Evolutionary conservation across 805 yeast genomes (phyloP), one percentile per base, ranked within the genome.

Genomic region (Metschnikowia picachoensis): DNA sequence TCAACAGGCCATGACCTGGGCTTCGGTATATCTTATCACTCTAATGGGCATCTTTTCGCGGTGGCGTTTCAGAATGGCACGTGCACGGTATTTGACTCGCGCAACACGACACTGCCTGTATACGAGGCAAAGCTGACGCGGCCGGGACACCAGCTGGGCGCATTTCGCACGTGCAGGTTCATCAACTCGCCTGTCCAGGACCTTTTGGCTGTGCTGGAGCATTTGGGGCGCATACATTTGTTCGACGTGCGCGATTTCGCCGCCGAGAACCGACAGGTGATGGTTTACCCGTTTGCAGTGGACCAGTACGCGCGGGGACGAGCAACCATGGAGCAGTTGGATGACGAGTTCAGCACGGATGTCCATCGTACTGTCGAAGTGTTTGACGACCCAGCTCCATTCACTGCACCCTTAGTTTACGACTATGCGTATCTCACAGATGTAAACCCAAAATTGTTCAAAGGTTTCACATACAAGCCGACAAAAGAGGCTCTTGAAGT

Each of bases 51-150:
- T 43, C 74, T 81, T 51, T 85, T 91, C 60, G 82, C 94, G 1
- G 81, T 87, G 0, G 83, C 90, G 20, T 89, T 89, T 62, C 96
- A 91, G 65, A 90, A 87, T 60, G 98, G 98, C 7, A 68, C 79
- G 16, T 82, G 92, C 49, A 71, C 82, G 51, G 66, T 91, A 8
- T 91, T 83, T 61, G 98, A 91, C 63, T 61, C 86, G 8, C 70
- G 98, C 52, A 83, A 82, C 49, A 61, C 80, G 43, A 33, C 45
- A 1, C 46, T 46, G 37, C 87, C 89, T 5, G 48, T 84, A 13
- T 72, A 75, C 44, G 76, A 74, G 47, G 70, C 85, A 28, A 67
- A 69, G 41, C 82, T 90, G 3, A 83, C 92, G 0, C 69, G 91
- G 51, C 70, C 68, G 8, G 70, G 74, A 29, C 69, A 77, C 55